Evolutionary conservation across 257 asterid genomes (phyloP).

Genomic region (Schizonepeta tenuifolia): DNA sequence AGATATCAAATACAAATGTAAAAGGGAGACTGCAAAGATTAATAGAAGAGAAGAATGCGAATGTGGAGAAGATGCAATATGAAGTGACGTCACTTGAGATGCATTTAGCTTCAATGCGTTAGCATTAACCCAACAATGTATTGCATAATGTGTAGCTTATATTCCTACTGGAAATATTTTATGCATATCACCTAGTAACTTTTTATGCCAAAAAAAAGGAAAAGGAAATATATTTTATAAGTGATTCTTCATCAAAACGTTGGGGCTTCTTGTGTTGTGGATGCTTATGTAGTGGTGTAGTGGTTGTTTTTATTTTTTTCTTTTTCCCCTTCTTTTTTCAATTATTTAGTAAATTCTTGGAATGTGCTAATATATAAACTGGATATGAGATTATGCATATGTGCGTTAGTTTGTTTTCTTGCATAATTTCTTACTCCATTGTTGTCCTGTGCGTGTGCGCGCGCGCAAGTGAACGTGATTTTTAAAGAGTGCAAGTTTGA

Average conservation of each 20-base stretch:
- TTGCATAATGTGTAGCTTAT: background rate
- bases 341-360: background rate
- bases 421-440: background rate
- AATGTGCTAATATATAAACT: background rate
- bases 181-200: slow-evolving; percentile 10
- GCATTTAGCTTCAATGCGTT: slow-evolving; percentile 42
- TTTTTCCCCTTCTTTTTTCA: background rate
- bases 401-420: background rate
- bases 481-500: too few species aligned
- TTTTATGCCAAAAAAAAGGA: background rate
- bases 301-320: background rate
- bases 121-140: background rate
- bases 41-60: slow-evolving; percentile 38
- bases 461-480: too few species aligned
- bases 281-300: background rate
- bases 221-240: background rate
- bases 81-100: slow-evolving; percentile 37
- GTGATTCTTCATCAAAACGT: background rate
- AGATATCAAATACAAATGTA: slow-evolving; percentile 35
- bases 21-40: slow-evolving; percentile 40
- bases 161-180: slow-evolving; percentile 1
- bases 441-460: background rate
- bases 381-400: background rate
- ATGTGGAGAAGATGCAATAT: slow-evolving; percentile 35
- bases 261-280: background rate